Evolutionary conservation across 345 rosid genomes (phyloP).

Genomic region (Xanthoceras sorbifolium): DNA sequence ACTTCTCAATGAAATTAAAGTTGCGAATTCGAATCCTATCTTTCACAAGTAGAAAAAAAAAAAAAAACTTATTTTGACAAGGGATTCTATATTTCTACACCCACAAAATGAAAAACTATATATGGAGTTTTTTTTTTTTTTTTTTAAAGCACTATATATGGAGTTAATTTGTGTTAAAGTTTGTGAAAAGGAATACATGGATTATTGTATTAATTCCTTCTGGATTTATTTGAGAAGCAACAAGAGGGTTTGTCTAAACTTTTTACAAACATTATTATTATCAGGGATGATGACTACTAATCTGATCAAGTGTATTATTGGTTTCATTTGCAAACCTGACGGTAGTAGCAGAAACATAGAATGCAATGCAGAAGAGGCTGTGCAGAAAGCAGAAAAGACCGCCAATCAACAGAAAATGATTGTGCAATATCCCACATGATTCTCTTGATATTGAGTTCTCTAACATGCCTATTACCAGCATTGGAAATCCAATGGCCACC

Average conservation of each 20-base stretch:
- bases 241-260: not conserved
- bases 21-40: too few species aligned
- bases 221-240: not conserved
- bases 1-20: too few species aligned
- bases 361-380: slow-evolving; percentile 19
- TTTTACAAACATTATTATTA: not conserved
- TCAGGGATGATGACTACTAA: not conserved
- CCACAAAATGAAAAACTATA: not conserved
- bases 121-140: too few species aligned
- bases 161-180: too few species aligned
- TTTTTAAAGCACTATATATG: too few species aligned
- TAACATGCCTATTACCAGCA: slow-evolving; percentile 22
- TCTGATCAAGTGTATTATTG: not conserved
- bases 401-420: slow-evolving; percentile 25
- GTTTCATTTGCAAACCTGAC: not conserved
- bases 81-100: not conserved
- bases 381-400: slow-evolving; percentile 29
- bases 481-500: slow-evolving; percentile 27
- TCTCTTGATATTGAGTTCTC: slow-evolving; percentile 25
- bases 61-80: too few species aligned
- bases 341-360: slow-evolving; percentile 18
- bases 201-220: not conserved
- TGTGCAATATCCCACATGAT: slow-evolving; percentile 19
- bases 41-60: too few species aligned
- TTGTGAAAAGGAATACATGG: not conserved